Evolutionary conservation across 1,139 yeast genomes (phyloP), one percentile per base, ranked within the genome.

Genomic region (Lodderomyces orthopsilosis): DNA sequence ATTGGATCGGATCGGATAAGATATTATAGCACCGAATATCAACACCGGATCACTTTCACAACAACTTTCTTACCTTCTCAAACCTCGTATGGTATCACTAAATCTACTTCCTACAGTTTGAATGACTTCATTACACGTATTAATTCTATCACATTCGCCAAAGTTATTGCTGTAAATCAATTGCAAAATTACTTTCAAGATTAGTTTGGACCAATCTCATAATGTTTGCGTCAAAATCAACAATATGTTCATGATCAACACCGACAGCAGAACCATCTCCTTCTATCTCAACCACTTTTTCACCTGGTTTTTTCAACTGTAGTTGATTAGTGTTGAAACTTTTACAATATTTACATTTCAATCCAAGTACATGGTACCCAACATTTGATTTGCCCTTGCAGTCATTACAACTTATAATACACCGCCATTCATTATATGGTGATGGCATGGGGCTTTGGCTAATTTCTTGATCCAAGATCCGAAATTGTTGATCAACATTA

Each of bases 401-500:
- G 63, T 91, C 98, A 61, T 88, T 86, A 64, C 98, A 91, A 46
- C 83, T 76, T 9, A 90, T 75, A 37, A 86, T 77, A 52, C 93
- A 83, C 44, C 81, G 68, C 96, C 96, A 89, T 43, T 68, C 59
- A 47, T 75, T 74, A 59, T 89, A 83, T 3, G 95, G 96, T 15
- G 80, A 76, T 0, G 97, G 97, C 60, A 91, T 68, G 6, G 83
- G 85, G 59, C 85, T 89, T 53, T 79, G 79, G 32, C 68, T 72
- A 42, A 91, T 88, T 60, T 91, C 97, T 56, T 79, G 82, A 61
- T 91, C 97, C 50, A 89, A 67, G 34, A 90, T 83, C 40, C 97
- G 68, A 58, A 91, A 91, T 59, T 88, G 89, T 1, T 94, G 82
- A 52, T 87, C 96, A 79, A 91, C 90, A 63, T 89, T 88, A 33